phyloP scores from a whole-genome alignment of 306 rosid genomes.

The Rubus parviflorus region DNA sequence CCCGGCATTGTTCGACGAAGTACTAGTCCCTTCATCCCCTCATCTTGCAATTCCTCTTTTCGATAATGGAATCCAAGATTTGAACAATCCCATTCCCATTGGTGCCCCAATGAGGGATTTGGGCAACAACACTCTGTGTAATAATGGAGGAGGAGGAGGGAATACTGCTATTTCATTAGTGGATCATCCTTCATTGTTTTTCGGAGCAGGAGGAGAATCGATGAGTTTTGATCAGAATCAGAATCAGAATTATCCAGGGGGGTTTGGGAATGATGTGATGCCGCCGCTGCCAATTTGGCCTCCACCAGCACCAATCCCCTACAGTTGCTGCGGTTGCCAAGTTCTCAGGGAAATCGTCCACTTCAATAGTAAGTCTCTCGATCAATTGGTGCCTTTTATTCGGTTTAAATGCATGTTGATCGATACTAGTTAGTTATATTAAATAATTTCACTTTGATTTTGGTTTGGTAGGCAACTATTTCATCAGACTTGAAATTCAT shows the following conservation, averaged over 20 bases:
- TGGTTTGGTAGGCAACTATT: slow-evolving; percentile 28
- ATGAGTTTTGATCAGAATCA: not conserved
- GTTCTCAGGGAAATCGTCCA: not conserved
- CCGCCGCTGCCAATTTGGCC: not conserved
- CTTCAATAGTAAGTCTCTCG: not conserved
- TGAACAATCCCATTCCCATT: not conserved
- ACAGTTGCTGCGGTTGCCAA: not conserved
- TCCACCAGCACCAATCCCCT: not conserved
- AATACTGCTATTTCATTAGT: not conserved
- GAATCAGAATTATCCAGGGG: not conserved
- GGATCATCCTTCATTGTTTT: not conserved
- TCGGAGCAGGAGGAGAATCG: not conserved
- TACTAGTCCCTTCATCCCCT: not conserved
- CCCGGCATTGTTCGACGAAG: not conserved
- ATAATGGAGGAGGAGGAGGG: not conserved
- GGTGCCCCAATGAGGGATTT: not conserved
- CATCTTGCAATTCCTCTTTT: not conserved
- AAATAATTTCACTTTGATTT: not conserved
- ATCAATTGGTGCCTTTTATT: not conserved
- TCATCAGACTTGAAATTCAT: slow-evolving; percentile 64
- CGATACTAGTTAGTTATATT: not conserved
- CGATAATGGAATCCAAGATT: not conserved
- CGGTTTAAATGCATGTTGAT: not conserved
- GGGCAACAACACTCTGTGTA: not conserved
- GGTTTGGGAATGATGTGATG: not conserved